These are phyloP conservation scores for Aureobasidium lini DNA, from an alignment of 2,329 filamentous ascomycete genomes.

Conservation along the genomic window DNA sequence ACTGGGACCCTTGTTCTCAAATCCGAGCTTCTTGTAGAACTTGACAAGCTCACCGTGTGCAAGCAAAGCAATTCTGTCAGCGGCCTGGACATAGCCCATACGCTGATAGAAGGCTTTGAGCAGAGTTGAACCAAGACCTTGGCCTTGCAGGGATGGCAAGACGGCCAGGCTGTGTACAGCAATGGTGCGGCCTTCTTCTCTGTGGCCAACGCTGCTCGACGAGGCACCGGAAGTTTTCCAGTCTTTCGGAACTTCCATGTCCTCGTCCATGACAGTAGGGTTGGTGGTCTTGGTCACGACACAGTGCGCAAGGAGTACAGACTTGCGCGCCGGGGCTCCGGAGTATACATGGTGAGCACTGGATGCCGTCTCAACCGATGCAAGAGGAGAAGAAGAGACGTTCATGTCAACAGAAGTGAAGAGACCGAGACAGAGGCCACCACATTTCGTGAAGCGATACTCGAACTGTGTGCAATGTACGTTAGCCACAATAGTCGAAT, in stretches of 20 bases:
- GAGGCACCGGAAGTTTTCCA: constrained; percentile 44
- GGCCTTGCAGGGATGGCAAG: constrained; percentile 64
- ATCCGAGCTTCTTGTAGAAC: constrained; percentile 73
- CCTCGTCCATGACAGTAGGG: constrained; percentile 59
- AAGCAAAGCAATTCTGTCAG: constrained; percentile 66
- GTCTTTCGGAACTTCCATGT: constrained; percentile 66
- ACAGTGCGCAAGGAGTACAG: constrained; percentile 68
- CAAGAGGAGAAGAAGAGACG: constrained; percentile 39
- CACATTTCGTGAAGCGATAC: constrained; percentile 67
- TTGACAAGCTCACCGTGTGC: constrained; percentile 64
- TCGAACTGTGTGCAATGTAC: constrained; percentile 53
- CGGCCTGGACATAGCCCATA: constrained; percentile 62
- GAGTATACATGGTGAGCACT: constrained; percentile 52
- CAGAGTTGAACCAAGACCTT: constrained; percentile 65
- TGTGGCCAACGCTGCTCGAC: constrained; percentile 49
- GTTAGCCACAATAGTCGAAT: not conserved
- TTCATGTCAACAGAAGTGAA: constrained; percentile 61
- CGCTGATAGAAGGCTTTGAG: constrained; percentile 71
- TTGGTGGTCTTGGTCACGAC: constrained; percentile 64
- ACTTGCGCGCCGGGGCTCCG: constrained; percentile 49
- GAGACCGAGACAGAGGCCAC: constrained; percentile 70
- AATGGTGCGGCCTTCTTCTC: constrained; percentile 65
- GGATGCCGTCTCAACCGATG: constrained; percentile 47
- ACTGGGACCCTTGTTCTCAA: constrained; percentile 61
- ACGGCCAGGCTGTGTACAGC: constrained; percentile 79